phyloP scores from a whole-genome alignment of 495 filamentous ascomycete species.

The Talaromyces liani region DNA sequence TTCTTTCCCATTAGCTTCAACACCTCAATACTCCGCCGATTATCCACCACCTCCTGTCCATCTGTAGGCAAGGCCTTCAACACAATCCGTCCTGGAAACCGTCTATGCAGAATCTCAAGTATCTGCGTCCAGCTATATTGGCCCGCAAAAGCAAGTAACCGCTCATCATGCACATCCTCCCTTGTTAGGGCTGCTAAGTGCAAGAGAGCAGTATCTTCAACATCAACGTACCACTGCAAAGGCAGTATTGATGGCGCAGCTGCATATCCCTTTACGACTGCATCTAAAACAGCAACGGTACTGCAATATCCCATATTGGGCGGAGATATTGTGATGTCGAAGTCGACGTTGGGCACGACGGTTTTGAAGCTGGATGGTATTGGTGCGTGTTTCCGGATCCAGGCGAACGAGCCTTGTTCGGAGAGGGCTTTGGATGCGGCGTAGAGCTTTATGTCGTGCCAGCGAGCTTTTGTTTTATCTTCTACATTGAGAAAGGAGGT shows the following conservation, averaged over 20 bases:
- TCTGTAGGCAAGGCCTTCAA: not conserved
- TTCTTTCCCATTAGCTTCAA: not conserved
- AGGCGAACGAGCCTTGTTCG: conserved; percentile 44
- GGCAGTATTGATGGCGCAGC: not conserved
- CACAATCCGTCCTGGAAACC: not conserved
- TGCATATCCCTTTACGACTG: not conserved
- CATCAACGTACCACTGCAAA: conserved; percentile 37
- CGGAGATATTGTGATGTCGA: not conserved
- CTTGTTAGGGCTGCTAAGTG: too few relatives aligned
- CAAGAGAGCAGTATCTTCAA: conserved; percentile 41
- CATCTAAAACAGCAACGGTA: not conserved
- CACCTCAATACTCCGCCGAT: conserved; percentile 1
- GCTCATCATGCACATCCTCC: conserved; percentile 31
- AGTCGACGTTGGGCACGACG: conserved; percentile 33
- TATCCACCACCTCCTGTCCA: not conserved
- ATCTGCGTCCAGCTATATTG: not conserved
- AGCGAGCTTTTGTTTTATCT: not conserved
- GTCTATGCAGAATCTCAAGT: not conserved
- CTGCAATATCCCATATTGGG: conserved; percentile 1
- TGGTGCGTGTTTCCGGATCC: conserved; percentile 36
- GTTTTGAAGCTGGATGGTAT: conserved; percentile 34
- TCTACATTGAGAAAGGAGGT: not conserved
- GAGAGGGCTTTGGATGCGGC: conserved; percentile 41
- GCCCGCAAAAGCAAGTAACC: conserved; percentile 33
- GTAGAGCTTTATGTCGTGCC: conserved; percentile 29